Evolutionary conservation across 306 rosid species (phyloP).

Genomic region (Cicer arietinum): DNA sequence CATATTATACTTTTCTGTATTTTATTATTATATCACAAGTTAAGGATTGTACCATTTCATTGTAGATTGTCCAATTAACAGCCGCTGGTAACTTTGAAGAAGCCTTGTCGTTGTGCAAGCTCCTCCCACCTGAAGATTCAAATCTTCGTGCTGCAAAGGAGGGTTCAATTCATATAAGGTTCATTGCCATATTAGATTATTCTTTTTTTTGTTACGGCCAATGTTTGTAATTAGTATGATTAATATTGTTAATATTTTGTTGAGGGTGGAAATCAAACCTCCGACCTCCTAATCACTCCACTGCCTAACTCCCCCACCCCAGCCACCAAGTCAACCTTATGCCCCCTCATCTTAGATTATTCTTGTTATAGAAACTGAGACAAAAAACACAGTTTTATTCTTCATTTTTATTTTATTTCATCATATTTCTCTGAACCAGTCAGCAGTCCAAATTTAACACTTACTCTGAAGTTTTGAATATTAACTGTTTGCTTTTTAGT

Average conservation of each 20-base stretch:
- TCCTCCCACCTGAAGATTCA: conserved; percentile 97
- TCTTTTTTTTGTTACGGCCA: background rate
- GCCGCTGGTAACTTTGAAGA: conserved; percentile 98
- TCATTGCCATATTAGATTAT: conserved; percentile 36
- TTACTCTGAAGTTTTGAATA: conserved; percentile 5
- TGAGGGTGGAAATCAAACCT: no score
- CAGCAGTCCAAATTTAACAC: conserved; percentile 21
- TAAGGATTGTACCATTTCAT: conserved; percentile 43
- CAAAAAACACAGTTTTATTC: conserved; percentile 11
- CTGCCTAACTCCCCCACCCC: no score
- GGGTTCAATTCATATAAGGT: conserved; percentile 95
- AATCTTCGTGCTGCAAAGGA: conserved; percentile 96
- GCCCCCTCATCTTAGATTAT: conserved; percentile 13
- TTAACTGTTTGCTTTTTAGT: conserved; percentile 12
- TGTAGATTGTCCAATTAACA: conserved; percentile 95
- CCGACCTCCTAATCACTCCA: no score
- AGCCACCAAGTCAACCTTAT: no score
- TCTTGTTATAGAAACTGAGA: conserved; percentile 39
- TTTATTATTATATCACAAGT: conserved; percentile 3
- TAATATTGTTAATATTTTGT: no score
- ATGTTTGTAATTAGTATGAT: no score
- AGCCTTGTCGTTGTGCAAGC: conserved; percentile 96
- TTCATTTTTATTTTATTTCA: conserved; percentile 31
- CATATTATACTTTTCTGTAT: conserved; percentile 13
- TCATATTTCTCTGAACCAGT: conserved; percentile 16